A percentile compares a stretch with the other conserved stretches of the same genome.
These are phyloP conservation scores for Dichotomocladium elegans DNA, from an alignment of 371 early-diverging fungal species.

Conservation along the genomic window DNA sequence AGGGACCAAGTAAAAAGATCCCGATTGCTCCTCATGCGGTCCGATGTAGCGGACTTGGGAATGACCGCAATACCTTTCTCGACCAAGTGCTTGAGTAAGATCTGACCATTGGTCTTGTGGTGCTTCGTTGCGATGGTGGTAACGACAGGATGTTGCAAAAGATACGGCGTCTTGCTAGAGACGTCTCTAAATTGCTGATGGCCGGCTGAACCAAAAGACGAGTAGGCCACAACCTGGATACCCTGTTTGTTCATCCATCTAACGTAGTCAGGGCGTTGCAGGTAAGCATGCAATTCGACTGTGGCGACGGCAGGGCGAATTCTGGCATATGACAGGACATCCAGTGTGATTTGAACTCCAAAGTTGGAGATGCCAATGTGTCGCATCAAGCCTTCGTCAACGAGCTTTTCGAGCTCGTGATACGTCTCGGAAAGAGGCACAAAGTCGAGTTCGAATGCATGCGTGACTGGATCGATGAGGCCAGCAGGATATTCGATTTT, in stretches of 20 bases:
- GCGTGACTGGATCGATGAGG: constrained; percentile 2
- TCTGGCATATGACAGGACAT: constrained; percentile 29
- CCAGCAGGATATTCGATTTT: constrained; percentile 10
- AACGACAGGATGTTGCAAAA: constrained; percentile 23
- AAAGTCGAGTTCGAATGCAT: constrained; percentile 3
- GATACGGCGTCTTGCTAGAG: constrained; percentile 7
- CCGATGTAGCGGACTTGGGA: constrained; percentile 49
- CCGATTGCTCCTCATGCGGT: constrained; percentile 32
- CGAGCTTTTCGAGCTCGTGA: constrained; percentile 23
- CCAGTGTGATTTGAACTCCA: constrained; percentile 24
- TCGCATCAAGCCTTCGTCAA: constrained; percentile 18
- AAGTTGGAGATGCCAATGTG: constrained; percentile 64
- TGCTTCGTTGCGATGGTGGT: constrained; percentile 30
- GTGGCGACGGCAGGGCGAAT: constrained; percentile 36
- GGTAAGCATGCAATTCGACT: constrained; percentile 59
- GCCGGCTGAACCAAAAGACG: constrained; percentile 35
- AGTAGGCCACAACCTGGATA: constrained; percentile 42
- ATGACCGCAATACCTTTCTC: constrained; percentile 46
- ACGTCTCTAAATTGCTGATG: constrained; percentile 12
- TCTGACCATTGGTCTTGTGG: constrained; percentile 33
- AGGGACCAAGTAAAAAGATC: constrained; percentile 15
- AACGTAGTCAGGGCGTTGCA: constrained; percentile 43
- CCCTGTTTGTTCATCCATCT: constrained; percentile 23
- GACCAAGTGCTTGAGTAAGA: constrained; percentile 47
- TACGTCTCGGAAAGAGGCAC: constrained; percentile 15